phyloP scores from a whole-genome alignment of 140 eudicot genomes.

The Erigeron philadelphicus region DNA sequence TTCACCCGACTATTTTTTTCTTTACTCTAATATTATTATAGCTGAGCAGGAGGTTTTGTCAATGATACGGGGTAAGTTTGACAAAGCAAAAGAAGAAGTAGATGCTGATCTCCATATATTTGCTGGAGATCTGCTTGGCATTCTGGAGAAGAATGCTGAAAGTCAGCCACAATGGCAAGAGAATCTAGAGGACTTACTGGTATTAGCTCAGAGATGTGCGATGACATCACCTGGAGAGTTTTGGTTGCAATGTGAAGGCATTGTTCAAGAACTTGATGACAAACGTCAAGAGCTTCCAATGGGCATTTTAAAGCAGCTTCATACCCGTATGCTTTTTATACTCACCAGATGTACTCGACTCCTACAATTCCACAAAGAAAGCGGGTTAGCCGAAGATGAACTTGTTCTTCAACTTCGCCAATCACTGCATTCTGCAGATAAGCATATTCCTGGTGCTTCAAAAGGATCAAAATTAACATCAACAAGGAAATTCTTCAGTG shows the following conservation, averaged over 20 bases:
- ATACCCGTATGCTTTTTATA: conserved; percentile 96
- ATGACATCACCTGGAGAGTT: conserved; percentile 90
- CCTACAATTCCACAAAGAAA: conserved; percentile 93
- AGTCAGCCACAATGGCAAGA: conserved; percentile 92
- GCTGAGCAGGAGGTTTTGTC: conserved; percentile 70
- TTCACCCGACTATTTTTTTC: conserved; percentile 4
- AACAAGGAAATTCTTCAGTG: conserved; percentile 68
- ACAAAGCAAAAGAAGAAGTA: conserved; percentile 99
- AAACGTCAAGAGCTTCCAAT: conserved; percentile 88
- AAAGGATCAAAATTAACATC: conserved; percentile 37
- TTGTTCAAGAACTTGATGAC: conserved; percentile 93
- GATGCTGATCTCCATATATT: conserved; percentile 82
- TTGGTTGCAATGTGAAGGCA: conserved; percentile 98
- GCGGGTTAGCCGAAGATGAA: conserved; percentile 91
- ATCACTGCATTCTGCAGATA: conserved; percentile 72
- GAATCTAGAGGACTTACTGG: conserved; percentile 78
- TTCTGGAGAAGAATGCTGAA: conserved; percentile 81
- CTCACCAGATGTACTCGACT: conserved; percentile 91
- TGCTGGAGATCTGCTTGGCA: conserved; percentile 83
- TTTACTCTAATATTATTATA: conserved; percentile 10
- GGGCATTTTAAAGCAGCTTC: conserved; percentile 90
- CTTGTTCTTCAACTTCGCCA: conserved; percentile 67
- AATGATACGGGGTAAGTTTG: conserved; percentile 77
- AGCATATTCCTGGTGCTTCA: conserved; percentile 45
- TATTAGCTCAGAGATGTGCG: conserved; percentile 85